Base-by-base conservation (phyloP, 495 filamentous ascomycete species). In the Penicillium paxilli region DNA sequence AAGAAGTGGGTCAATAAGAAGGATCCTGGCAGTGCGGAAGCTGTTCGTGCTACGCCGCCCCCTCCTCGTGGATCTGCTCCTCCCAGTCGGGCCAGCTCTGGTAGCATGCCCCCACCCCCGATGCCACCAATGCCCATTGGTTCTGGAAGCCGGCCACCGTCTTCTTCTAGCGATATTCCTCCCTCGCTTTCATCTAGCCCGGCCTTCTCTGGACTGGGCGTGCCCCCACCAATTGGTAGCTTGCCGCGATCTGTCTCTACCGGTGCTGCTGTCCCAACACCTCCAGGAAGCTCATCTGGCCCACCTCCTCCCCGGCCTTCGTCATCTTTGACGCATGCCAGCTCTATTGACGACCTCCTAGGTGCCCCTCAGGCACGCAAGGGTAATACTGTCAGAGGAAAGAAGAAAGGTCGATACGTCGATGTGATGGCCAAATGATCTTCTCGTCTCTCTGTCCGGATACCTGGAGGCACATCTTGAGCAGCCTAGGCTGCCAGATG, bases 1-100 rank as follows among this genome's bases (percentile, higher is more conserved):
- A 95, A 95, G 79, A 90, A 93, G 65, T 99, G 95, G 95, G 83
- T 99, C 71, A 96, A 99, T 71, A 96, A 97, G 77, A 97, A 97
- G 66, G 87, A 84, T 14, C 74, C 76, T 2, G 71, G 66, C 23
- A 72, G 70, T 47, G 65, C 72, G 11, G 69, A 71, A 12, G 57
- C 72, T 58, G 75, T 85, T 57, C 69, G 78, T 63, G 64, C 81
- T 12, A 73, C 80, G 0, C 76, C 83, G 9, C 78, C 80, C 17
- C 79, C 83, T 46, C 77, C 81, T 5, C 77, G 72, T 54, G 71
- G 68, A 19, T 66, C 74, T 12, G 74, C 73, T 41, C 74, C 76
- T 45, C 69, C 71, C 23, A 76, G 72, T 44, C 62, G 74, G 32
- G 60, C 67, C 11, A 75, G 75, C 59, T 66, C 63, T 20, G 59